phyloP scores from a whole-genome alignment of 768 basidiomycete species.

The Tulasnella sp. region DNA sequence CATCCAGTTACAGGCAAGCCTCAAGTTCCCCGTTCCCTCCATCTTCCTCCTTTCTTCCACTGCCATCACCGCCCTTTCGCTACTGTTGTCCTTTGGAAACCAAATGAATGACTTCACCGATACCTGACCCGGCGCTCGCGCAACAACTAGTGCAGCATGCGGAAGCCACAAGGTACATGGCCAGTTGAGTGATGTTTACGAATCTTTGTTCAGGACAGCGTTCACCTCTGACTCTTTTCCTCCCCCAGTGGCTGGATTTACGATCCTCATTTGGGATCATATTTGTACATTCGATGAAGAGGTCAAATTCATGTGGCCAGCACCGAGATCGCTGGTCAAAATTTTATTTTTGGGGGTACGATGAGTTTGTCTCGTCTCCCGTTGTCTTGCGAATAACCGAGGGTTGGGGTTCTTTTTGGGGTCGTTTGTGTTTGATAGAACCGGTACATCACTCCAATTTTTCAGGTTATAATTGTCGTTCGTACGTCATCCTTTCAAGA shows the following conservation, averaged over 20 bases:
- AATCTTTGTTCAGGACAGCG: not conserved
- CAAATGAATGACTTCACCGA: not conserved
- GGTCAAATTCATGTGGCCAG: not conserved
- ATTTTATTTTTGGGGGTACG: not conserved
- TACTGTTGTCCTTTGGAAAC: not conserved
- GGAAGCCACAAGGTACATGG: not conserved
- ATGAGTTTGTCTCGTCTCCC: not conserved
- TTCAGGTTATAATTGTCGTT: not conserved
- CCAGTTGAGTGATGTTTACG: not conserved
- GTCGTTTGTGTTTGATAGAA: not conserved
- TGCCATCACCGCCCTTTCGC: too few relatives aligned
- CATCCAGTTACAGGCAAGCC: too few relatives aligned
- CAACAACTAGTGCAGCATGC: not conserved
- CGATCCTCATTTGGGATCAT: not conserved
- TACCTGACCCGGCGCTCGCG: not conserved
- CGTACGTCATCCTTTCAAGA: not conserved
- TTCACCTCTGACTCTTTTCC: not conserved
- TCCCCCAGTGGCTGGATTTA: not conserved
- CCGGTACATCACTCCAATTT: not conserved
- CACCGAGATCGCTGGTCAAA: not conserved
- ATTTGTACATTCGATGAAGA: not conserved
- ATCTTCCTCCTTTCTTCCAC: too few relatives aligned
- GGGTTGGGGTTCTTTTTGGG: not conserved
- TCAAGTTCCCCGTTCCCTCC: too few relatives aligned
- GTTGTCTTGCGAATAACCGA: not conserved